These are phyloP conservation scores for Talaromyces marneffei DNA, from an alignment of 2,329 filamentous ascomycete genomes.

Conservation along the genomic window DNA sequence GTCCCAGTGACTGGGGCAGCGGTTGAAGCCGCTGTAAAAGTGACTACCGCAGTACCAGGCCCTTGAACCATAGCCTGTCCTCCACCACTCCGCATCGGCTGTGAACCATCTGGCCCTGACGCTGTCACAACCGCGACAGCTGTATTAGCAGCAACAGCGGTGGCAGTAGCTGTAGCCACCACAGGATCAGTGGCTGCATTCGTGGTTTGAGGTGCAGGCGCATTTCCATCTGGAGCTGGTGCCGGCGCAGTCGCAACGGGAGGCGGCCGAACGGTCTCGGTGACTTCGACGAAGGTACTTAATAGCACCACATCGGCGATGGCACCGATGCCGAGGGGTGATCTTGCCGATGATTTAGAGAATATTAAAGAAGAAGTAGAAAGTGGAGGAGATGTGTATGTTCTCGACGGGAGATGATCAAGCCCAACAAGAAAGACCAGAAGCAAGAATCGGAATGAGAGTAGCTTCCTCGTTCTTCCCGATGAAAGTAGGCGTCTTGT, in stretches of 20 bases:
- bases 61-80: neutral
- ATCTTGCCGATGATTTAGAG: neutral
- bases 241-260: neutral
- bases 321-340: neutral
- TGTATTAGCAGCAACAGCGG: neutral
- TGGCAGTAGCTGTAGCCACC: neutral
- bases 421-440: neutral
- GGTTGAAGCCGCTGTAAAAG: neutral
- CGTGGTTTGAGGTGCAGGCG: neutral
- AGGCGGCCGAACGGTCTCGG: slow-evolving; percentile 8
- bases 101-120: neutral
- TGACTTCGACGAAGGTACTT: slow-evolving; percentile 7
- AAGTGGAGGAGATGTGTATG: neutral
- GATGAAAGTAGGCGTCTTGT: neutral
- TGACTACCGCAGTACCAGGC: neutral
- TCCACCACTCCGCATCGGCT: neutral
- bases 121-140: neutral
- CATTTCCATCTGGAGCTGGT: neutral
- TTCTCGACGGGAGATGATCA: neutral
- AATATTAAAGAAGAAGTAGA: neutral
- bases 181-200: neutral
- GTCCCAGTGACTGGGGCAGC: neutral
- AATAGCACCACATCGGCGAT: slow-evolving; percentile 2
- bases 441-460: neutral
- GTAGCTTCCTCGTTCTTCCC: too few relatives aligned